Base-by-base conservation (phyloP, 352 stramenopile genomes). In the Phytophthora colocasiae region DNA sequence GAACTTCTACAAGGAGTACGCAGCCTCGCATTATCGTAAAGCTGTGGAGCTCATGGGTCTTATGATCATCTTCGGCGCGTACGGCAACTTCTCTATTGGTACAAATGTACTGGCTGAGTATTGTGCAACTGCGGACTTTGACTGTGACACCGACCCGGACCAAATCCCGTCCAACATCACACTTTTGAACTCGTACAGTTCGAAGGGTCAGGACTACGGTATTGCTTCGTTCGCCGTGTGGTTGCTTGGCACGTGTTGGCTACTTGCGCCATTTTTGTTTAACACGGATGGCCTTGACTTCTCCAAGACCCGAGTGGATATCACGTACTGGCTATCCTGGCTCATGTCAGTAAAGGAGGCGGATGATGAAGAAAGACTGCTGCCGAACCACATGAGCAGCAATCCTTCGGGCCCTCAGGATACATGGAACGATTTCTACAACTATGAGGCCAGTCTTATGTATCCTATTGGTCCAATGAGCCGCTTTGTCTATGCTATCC, bases 261-360 rank as follows among this genome's bases (percentile, higher is more conserved):
- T 96, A 22, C 68, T 92, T 32, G 85, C 87, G 1, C 89, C 89
- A 4, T 96, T 96, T 66, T 78, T 96, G 51, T 96, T 93, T 75
- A 96, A 96, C 65, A 95, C 89, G 27, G 86, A 94, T 51, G 87
- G 87, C 2, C 75, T 96, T 51, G 89, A 96, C 53, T 96, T 95
- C 46, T 74, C 80, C 4, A 96, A 96, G 75, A 96, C 85, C 2
- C 80, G 77, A 36, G 87, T 91, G 12, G 89, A 96, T 72, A 79
- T 94, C n/a, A 76, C 63, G 4, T 82, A 96, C 67, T 96, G 85
- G 83, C 68, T 95, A 3, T 56, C 68, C 5, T 96, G 89, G 89
- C 87, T 96, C 66, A 92, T 93, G 78, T 84, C 75, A 7, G 77
- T 88, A 4, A 70, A 71, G 7, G 66, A 73, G 3, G 75, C 78